A percentile compares a stretch with the other conserved stretches of the same genome.
Conservation (phyloP, 805 yeast genomes). For the Myxozyma neglecta region DNA sequence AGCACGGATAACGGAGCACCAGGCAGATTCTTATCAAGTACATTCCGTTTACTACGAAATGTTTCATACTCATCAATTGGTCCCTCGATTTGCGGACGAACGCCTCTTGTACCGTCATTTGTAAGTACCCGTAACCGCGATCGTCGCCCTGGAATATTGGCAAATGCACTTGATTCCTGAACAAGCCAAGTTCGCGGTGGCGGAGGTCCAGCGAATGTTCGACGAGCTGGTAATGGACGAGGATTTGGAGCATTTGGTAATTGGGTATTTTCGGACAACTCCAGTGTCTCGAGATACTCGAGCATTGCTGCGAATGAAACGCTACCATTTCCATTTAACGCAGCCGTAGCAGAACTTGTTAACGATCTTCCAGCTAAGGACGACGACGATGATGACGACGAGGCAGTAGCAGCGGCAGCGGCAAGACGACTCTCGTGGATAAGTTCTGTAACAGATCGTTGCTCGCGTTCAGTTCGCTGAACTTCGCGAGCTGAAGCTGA, state of each 20-base stretch:
- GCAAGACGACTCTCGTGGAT: constrained; percentile 24
- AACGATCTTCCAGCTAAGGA: constrained; percentile 12
- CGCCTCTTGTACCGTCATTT: background rate
- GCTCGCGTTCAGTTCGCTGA: constrained; percentile 11
- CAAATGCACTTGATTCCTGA: constrained; percentile 16
- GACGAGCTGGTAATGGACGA: constrained; percentile 7
- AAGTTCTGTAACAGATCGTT: constrained; percentile 19
- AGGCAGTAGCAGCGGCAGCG: constrained; percentile 1
- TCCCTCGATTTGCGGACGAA: background rate
- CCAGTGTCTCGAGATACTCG: constrained; percentile 1
- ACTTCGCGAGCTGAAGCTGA: constrained; percentile 6
- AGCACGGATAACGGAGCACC: constrained; percentile 16
- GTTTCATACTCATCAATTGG: constrained; percentile 8
- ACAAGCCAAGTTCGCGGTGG: constrained; percentile 31
- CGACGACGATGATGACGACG: constrained; percentile 3
- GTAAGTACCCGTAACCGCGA: background rate
- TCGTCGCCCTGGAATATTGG: constrained; percentile 12
- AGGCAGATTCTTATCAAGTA: constrained; percentile 14
- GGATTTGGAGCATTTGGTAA: background rate
- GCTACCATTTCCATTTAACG: background rate
- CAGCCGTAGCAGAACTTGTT: constrained; percentile 3
- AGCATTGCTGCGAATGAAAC: background rate
- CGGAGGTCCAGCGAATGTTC: constrained; percentile 29
- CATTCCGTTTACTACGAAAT: constrained; percentile 8
- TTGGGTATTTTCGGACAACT: constrained; percentile 10